Evolutionary conservation across 2,329 filamentous ascomycete genomes (phyloP).

Genomic region (Aspergillus pseudoglaucus): DNA sequence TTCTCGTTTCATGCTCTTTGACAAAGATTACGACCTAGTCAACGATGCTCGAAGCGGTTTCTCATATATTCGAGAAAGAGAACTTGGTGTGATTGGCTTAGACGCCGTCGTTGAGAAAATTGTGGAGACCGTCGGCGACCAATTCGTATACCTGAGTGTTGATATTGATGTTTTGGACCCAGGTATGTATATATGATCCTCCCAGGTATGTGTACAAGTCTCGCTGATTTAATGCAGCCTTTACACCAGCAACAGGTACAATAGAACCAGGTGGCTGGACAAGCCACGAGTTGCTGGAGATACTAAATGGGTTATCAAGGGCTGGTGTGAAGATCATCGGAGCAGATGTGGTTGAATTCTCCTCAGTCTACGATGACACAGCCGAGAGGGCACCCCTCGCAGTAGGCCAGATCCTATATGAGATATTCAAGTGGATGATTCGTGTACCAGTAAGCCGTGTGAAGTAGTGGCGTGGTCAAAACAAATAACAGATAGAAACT

Average conservation of each 20-base stretch:
- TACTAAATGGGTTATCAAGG: conserved; percentile 11
- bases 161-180: conserved; percentile 22
- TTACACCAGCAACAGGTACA: conserved; percentile 17
- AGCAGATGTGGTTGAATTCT: conserved; percentile 36
- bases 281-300: conserved; percentile 13
- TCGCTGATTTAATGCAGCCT: not conserved
- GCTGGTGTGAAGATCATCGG: conserved; percentile 15
- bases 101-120: conserved; percentile 15
- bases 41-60: conserved; percentile 15
- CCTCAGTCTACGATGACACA: conserved; percentile 33
- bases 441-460: not conserved
- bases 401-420: conserved; percentile 23
- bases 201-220: not conserved
- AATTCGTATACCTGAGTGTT: conserved; percentile 25
- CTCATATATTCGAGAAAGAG: conserved; percentile 16
- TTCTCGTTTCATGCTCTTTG: conserved; percentile 1
- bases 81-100: conserved; percentile 20
- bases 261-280: conserved; percentile 19
- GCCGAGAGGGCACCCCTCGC: conserved; percentile 35
- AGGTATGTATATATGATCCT: not conserved
- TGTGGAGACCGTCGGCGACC: conserved; percentile 11
- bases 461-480: too few species aligned
- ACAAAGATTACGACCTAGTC: conserved; percentile 20
- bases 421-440: conserved; percentile 23
- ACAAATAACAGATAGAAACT: too few species aligned